Evolutionary conservation across 1,284 basidiomycete genomes (phyloP), one percentile per base, ranked within the genome.

Genomic region (Limonomyces culmigenus): DNA sequence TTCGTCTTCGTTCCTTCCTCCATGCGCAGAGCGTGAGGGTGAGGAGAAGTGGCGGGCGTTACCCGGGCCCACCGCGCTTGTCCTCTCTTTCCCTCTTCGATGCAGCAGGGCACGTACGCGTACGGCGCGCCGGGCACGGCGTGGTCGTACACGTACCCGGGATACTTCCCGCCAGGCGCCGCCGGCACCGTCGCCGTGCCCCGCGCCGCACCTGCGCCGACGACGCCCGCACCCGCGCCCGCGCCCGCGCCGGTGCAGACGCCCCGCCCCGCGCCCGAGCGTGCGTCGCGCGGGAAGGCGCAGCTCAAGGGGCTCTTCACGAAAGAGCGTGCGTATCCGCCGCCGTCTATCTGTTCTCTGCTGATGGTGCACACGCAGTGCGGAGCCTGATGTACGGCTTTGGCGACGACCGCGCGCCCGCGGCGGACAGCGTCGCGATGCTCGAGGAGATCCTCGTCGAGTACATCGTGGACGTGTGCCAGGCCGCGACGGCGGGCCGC

Each of bases 371-470:
- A 27, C 38, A 45, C 33, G 43, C 19, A 31, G 86, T 93, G 40
- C 74, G 79, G 43, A 80, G 71, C 39, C 62, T 93, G 37, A 92
- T 93, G 88, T 93, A 89, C 49, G 87, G 84, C n/a, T 95, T 91
- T 51, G 89, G 89, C 14, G 89, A 95, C 50, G 84, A 87, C 49
- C 69, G 81, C 14, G 81, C 87, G 44, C 85, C 88, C 1, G 74
- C 83, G 5, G 78, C 72, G 33, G 89, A 93, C 45, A 80, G 83
- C 0, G 80, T 92, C 19, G 78, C 75, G 47, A 80, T 95, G 19
- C 85, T 95, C 78, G 89, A 95, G 52, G 89, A 93, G 51, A 89
- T 95, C 43, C 60, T 92, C 29, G 73, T 92, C 32, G 86, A 92
- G 51, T 92, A 88, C 47, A 85, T 95, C 44, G 74, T 76, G 21